A percentile compares a stretch with the other conserved stretches of the same genome.
Conservation (phyloP, 2,329 filamentous ascomycete species). For the Stenocarpella maydis region DNA sequence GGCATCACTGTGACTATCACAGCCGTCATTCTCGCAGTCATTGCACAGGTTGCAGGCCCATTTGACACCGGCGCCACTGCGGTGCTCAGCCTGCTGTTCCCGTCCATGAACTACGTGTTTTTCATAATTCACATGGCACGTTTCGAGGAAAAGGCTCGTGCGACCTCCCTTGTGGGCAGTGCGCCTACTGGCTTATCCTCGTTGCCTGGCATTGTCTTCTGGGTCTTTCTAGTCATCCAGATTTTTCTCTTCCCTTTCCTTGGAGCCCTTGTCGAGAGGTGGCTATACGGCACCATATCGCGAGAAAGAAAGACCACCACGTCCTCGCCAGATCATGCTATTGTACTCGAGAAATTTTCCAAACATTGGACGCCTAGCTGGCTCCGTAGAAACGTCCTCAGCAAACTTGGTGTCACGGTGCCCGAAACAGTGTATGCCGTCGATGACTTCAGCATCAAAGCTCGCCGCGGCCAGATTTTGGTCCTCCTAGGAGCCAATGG, state of each 20-base stretch:
- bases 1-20: conserved; percentile 81
- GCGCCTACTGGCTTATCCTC: conserved; percentile 73
- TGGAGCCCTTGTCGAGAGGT: conserved; percentile 76
- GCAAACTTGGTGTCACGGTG: conserved; percentile 19
- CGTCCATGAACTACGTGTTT: conserved; percentile 87
- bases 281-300: conserved; percentile 77
- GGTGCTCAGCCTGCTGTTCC: conserved; percentile 78
- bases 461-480: conserved; percentile 81
- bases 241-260: conserved; percentile 80
- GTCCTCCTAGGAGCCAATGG: conserved; percentile 90
- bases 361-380: conserved; percentile 79
- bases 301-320: conserved; percentile 54
- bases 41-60: conserved; percentile 77
- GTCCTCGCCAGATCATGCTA: conserved; percentile 55
- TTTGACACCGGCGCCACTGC: conserved; percentile 71
- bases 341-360: conserved; percentile 76
- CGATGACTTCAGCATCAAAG: conserved; percentile 73
- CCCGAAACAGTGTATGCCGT: conserved; percentile 78
- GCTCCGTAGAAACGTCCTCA: conserved; percentile 52
- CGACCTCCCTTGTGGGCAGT: conserved; percentile 67
- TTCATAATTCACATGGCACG: conserved; percentile 80
- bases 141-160: conserved; percentile 70
- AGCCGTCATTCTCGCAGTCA: conserved; percentile 78
- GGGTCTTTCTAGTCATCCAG: conserved; percentile 80
- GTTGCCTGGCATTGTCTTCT: conserved; percentile 54